Evolutionary conservation across 108 stramenopile species (phyloP).

Genomic region (Nitzschia putrida): DNA sequence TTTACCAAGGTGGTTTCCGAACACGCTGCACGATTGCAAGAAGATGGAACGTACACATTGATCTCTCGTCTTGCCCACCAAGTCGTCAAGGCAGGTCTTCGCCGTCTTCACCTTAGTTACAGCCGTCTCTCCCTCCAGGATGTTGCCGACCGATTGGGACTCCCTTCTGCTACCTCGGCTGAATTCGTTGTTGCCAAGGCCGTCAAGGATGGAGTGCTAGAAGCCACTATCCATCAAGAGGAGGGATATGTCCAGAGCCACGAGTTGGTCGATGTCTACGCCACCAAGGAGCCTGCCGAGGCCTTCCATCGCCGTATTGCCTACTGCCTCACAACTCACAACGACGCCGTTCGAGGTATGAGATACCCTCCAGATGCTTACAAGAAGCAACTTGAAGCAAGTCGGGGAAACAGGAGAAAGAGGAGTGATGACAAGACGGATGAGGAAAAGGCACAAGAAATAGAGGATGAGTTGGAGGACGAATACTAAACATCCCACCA

Average conservation of each 20-base stretch:
- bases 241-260: slow-evolving; percentile 86
- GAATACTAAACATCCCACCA: slow-evolving; percentile 49
- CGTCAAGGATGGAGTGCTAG: slow-evolving; percentile 97
- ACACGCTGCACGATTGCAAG: slow-evolving; percentile 63
- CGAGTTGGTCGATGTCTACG: slow-evolving; percentile 95
- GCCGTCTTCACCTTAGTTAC: slow-evolving; percentile 89
- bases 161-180: slow-evolving; percentile 82
- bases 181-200: slow-evolving; percentile 98
- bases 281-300: slow-evolving; percentile 93
- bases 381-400: slow-evolving; percentile 88
- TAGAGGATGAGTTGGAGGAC: slow-evolving; percentile 86
- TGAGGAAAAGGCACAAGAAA: slow-evolving; percentile 85
- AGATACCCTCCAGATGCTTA: slow-evolving; percentile 96
- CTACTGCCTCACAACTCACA: slow-evolving; percentile 98
- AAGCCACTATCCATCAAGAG: slow-evolving; percentile 97
- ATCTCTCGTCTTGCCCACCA: slow-evolving; percentile 95
- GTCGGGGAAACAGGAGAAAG: slow-evolving; percentile 71
- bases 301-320: slow-evolving; percentile 98
- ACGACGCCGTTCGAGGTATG: slow-evolving; percentile 97
- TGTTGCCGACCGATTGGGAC: slow-evolving; percentile 86
- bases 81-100: slow-evolving; percentile 97
- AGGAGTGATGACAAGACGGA: slow-evolving; percentile 83
- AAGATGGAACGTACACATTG: slow-evolving; percentile 90
- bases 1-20: slow-evolving; percentile 77
- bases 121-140: slow-evolving; percentile 90